phyloP scores from a whole-genome alignment of 148 eudicot species.

The Pharnaceum exiguum region DNA sequence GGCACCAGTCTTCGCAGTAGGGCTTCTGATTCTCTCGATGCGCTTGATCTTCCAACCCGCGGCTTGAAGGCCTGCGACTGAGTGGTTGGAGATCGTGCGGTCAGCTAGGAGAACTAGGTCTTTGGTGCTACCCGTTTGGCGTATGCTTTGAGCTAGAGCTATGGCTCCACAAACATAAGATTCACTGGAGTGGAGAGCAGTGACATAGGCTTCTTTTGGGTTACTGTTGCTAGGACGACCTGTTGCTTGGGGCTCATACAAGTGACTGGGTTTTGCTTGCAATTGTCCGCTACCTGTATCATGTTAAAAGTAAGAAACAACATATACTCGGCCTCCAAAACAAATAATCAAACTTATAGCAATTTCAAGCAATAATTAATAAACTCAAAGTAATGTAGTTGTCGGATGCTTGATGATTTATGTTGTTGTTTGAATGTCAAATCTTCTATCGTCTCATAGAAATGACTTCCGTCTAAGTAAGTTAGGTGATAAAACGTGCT shows the following conservation, averaged over 20 bases:
- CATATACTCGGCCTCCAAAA: too few species aligned
- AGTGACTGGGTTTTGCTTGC: neutral
- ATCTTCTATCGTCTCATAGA: too few species aligned
- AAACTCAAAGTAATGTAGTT: too few species aligned
- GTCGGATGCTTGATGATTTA: too few species aligned
- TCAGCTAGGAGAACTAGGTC: conserved; percentile 73
- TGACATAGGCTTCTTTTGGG: conserved; percentile 68
- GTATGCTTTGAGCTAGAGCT: conserved; percentile 68
- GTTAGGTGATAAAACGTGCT: too few species aligned
- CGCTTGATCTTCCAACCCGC: conserved; percentile 62
- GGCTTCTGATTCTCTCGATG: conserved; percentile 54
- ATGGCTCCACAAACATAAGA: conserved; percentile 76
- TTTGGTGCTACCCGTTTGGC: conserved; percentile 51
- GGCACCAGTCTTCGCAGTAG: conserved; percentile 31
- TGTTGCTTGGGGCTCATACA: neutral
- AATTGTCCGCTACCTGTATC: conserved; percentile 14
- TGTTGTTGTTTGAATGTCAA: too few species aligned
- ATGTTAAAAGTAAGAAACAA: too few species aligned
- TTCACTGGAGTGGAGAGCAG: conserved; percentile 67
- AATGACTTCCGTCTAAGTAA: too few species aligned
- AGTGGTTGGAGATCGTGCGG: conserved; percentile 31
- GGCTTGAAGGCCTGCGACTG: conserved; percentile 39
- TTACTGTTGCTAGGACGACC: neutral
- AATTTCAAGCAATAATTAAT: too few species aligned
- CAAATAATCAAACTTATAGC: too few species aligned